Percentiles rank a stretch among this genome's conserved stretches.
Conservation (phyloP, 2,329 filamentous ascomycete species). For the Calonectria leucothoes region DNA sequence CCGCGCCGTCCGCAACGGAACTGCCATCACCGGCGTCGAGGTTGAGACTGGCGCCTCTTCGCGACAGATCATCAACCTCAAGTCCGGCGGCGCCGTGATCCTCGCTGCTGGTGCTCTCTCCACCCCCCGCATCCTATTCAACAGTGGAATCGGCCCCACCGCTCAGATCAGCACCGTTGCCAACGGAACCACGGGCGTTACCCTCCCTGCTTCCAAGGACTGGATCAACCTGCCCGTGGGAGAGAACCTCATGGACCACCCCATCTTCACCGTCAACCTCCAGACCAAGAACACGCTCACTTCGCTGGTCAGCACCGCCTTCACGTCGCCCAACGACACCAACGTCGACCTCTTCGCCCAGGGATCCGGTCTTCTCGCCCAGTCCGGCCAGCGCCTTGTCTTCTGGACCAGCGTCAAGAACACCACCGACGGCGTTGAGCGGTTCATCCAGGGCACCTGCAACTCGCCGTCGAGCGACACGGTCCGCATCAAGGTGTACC, state of each 20-base stretch:
- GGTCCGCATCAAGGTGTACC: conserved; percentile 61
- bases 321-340: conserved; percentile 42
- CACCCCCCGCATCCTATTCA: conserved; percentile 74
- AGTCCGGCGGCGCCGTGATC: conserved; percentile 60
- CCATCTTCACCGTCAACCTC: conserved; percentile 51
- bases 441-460: conserved; percentile 59
- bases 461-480: conserved; percentile 54
- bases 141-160: conserved; percentile 70
- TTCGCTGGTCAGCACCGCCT: conserved; percentile 41
- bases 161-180: conserved; percentile 67
- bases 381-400: conserved; percentile 59
- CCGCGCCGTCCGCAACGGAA: conserved; percentile 72
- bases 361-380: conserved; percentile 54
- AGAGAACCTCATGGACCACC: conserved; percentile 68
- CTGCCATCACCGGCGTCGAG: conserved; percentile 74
- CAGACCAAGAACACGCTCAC: conserved; percentile 57
- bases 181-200: conserved; percentile 60
- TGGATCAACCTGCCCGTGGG: conserved; percentile 72
- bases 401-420: conserved; percentile 58
- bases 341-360: conserved; percentile 48
- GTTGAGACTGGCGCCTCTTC: conserved; percentile 69
- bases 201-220: conserved; percentile 60
- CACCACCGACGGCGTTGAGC: conserved; percentile 50
- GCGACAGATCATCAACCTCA: conserved; percentile 40
- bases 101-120: conserved; percentile 77